Conservation (phyloP, 768 basidiomycete species). For the Rhodotorula kratochvilovae region DNA sequence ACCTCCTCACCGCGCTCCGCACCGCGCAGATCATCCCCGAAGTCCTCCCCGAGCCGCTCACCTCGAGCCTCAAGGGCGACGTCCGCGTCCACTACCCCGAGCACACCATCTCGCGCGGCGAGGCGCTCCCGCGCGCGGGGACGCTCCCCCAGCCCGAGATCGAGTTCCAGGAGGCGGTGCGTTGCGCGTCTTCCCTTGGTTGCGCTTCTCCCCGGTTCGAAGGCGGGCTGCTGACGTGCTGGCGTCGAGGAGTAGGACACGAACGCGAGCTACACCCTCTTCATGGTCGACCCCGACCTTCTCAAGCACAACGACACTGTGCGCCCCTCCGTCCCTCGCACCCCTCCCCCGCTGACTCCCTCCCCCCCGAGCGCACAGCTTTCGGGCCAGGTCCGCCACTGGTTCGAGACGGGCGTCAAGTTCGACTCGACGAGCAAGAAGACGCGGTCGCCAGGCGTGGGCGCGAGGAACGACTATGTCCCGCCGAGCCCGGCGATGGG, state of each 20-base stretch:
- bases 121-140: neutral
- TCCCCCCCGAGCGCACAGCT: neutral
- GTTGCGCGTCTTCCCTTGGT: neutral
- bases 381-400: conserved; percentile 20
- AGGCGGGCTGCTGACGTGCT: neutral
- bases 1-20: conserved; percentile 3
- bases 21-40: conserved; percentile 12
- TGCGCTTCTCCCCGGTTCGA: too few relatives aligned
- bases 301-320: conserved; percentile 11
- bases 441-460: neutral
- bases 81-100: conserved; percentile 17
- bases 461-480: conserved; percentile 10
- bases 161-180: conserved; percentile 24
- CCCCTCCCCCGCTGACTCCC: neutral
- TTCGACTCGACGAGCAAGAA: conserved; percentile 25
- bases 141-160: conserved; percentile 16
- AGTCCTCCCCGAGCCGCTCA: conserved; percentile 1
- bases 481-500: conserved; percentile 1
- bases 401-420: conserved; percentile 12
- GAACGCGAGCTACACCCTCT: conserved; percentile 17
- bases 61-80: neutral
- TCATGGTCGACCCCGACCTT: conserved; percentile 21
- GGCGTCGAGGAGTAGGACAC: neutral
- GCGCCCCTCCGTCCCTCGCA: neutral
- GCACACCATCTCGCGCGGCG: neutral